A percentile compares a stretch with the other conserved stretches of the same genome.
Conservation (phyloP, 2,329 filamentous ascomycete species). For the Pyricularia grisea region DNA sequence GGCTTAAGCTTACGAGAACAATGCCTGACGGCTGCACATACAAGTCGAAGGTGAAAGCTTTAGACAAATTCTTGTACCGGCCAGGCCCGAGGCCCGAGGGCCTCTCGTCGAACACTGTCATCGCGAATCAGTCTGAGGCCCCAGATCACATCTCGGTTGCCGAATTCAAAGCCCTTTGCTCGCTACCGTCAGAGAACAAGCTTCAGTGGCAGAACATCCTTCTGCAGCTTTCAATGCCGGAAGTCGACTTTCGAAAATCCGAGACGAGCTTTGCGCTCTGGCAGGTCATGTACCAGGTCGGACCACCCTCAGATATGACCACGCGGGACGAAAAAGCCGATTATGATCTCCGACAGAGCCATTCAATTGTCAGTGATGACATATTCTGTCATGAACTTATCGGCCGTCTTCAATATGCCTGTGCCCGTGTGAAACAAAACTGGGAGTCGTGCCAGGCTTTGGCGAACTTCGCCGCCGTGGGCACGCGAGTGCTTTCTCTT, state of each 20-base stretch:
- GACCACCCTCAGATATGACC: conserved; percentile 21
- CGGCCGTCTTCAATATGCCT: conserved; percentile 17
- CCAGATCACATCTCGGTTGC: conserved; percentile 36
- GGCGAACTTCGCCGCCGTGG: conserved; percentile 25
- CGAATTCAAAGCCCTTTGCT: conserved; percentile 44
- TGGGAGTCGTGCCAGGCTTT: conserved; percentile 32
- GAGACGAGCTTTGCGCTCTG: conserved; percentile 36
- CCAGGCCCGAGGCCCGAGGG: not conserved
- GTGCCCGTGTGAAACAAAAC: conserved; percentile 32
- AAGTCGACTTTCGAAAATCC: conserved; percentile 38
- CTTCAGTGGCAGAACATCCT: conserved; percentile 50
- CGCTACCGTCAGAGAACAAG: conserved; percentile 33
- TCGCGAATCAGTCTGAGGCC: conserved; percentile 38
- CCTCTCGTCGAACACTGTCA: conserved; percentile 34
- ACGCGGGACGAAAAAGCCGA: conserved; percentile 13
- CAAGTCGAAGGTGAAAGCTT: not conserved
- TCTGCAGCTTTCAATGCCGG: conserved; percentile 34
- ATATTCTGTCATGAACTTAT: conserved; percentile 24
- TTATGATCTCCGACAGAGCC: conserved; percentile 11
- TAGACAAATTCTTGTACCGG: not conserved
- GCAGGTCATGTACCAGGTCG: conserved; percentile 37
- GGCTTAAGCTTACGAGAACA: not conserved
- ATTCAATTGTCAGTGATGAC: conserved; percentile 23
- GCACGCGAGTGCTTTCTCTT: conserved; percentile 32
- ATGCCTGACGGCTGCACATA: not conserved